phyloP scores from a whole-genome alignment of 306 rosid species.

The Rosa persica region DNA sequence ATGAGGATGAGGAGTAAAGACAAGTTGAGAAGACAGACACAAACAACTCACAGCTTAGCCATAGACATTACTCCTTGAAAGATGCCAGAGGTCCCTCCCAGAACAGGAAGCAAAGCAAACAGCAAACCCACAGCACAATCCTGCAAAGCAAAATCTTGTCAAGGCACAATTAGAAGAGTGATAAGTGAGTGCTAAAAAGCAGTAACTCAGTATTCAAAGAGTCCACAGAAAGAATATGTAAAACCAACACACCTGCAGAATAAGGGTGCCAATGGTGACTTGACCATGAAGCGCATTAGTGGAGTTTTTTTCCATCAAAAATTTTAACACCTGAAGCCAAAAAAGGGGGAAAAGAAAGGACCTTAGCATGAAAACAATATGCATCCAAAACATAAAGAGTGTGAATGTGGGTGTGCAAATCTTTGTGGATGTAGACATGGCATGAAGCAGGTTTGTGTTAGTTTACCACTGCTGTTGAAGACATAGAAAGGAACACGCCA shows the following conservation, averaged over 20 bases:
- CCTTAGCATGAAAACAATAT: constrained; percentile 8
- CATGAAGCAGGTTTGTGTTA: constrained; percentile 19
- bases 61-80: constrained; percentile 88
- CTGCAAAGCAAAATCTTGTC: constrained; percentile 38
- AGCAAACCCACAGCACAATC: constrained; percentile 55
- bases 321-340: constrained; percentile 72
- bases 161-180: constrained; percentile 22
- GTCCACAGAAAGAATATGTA: constrained; percentile 4
- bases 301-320: constrained; percentile 87
- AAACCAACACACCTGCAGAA: constrained; percentile 58
- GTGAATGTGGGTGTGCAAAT: constrained; percentile 9
- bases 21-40: neutral
- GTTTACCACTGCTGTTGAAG: constrained; percentile 84
- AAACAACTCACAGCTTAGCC: constrained; percentile 76
- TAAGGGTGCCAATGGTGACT: constrained; percentile 78
- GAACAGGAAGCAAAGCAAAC: constrained; percentile 83
- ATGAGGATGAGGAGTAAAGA: neutral
- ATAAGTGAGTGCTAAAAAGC: constrained; percentile 11
- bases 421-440: constrained; percentile 2
- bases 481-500: constrained; percentile 93
- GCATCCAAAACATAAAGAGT: neutral
- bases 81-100: constrained; percentile 96
- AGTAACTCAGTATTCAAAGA: neutral
- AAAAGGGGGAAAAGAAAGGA: neutral
- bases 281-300: constrained; percentile 93